phyloP scores from a whole-genome alignment of 2,329 filamentous ascomycete genomes.

The Cytospora chrysosperma region DNA sequence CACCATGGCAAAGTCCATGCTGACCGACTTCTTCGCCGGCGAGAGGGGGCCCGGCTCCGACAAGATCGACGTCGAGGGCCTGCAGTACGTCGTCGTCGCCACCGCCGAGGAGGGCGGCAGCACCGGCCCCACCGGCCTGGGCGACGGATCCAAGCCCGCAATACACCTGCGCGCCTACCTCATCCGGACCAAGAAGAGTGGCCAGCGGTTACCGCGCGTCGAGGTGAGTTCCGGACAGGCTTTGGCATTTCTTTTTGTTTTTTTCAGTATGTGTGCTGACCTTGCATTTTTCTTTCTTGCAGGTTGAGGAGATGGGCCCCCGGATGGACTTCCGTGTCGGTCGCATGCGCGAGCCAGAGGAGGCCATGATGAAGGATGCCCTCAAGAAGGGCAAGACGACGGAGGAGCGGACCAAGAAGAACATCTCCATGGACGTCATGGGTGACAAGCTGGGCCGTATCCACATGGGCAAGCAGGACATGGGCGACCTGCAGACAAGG shows the following conservation, averaged over 20 bases:
- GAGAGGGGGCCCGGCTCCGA: slow-evolving; percentile 66
- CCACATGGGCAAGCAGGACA: slow-evolving; percentile 86
- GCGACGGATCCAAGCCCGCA: slow-evolving; percentile 49
- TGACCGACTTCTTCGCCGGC: slow-evolving; percentile 89
- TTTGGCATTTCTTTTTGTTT: too few relatives aligned
- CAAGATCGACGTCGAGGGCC: slow-evolving; percentile 89
- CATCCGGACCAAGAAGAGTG: slow-evolving; percentile 80
- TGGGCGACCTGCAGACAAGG: slow-evolving; percentile 82
- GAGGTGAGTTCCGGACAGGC: slow-evolving; percentile 45
- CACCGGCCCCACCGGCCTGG: slow-evolving; percentile 36
- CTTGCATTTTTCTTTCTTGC: neutral
- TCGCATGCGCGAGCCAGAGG: slow-evolving; percentile 74
- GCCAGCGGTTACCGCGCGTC: slow-evolving; percentile 82
- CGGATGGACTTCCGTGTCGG: slow-evolving; percentile 89
- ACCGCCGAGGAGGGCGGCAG: slow-evolving; percentile 64
- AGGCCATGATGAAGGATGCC: slow-evolving; percentile 80
- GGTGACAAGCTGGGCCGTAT: slow-evolving; percentile 96
- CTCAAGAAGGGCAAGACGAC: slow-evolving; percentile 77
- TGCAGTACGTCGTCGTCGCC: slow-evolving; percentile 87
- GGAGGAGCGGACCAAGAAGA: slow-evolving; percentile 89
- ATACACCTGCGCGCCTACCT: slow-evolving; percentile 78
- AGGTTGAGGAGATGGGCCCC: slow-evolving; percentile 88
- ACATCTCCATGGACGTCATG: slow-evolving; percentile 84
- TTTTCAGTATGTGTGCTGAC: too few relatives aligned
- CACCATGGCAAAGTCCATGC: slow-evolving; percentile 80